A percentile compares a stretch with the other conserved stretches of the same genome.
These are phyloP conservation scores for Ceratobasidium sp. DNA, from an alignment of 1,284 basidiomycete genomes.

Conservation along the genomic window DNA sequence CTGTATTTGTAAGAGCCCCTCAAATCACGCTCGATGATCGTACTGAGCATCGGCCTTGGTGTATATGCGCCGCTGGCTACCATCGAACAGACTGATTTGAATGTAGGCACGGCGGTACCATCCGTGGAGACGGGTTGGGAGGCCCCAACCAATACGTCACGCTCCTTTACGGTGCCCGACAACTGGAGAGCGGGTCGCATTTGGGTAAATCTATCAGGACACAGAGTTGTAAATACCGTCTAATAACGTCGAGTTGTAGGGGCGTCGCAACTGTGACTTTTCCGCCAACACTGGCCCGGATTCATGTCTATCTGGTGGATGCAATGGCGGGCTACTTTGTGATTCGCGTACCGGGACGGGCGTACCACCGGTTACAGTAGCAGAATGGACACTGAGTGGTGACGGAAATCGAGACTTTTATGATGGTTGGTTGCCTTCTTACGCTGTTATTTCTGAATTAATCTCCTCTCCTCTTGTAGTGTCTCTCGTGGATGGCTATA, in stretches of 20 bases:
- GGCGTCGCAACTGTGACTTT: conserved; percentile 58
- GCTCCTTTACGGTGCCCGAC: conserved; percentile 56
- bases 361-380: conserved; percentile 66
- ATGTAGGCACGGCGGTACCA: conserved; percentile 10
- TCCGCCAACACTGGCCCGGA: conserved; percentile 57
- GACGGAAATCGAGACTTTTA: conserved; percentile 55
- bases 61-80: not conserved
- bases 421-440: conserved; percentile 47
- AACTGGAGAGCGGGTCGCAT: conserved; percentile 59
- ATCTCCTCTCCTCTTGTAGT: no score
- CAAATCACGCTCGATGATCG: conserved; percentile 1
- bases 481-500: conserved; percentile 38
- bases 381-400: conserved; percentile 60
- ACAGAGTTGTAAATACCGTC: not conserved
- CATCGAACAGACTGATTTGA: conserved; percentile 10
- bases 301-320: conserved; percentile 58
- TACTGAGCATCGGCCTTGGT: not conserved
- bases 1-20: not conserved
- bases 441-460: not conserved
- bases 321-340: conserved; percentile 61
- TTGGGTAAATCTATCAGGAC: conserved; percentile 47
- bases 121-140: conserved; percentile 16
- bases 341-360: conserved; percentile 58
- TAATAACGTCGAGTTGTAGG: conserved; percentile 47
- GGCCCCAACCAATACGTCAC: conserved; percentile 31